These are phyloP conservation scores for Hyphopichia pseudoburtonii DNA, from an alignment of 1,139 yeast genomes.

Conservation along the genomic window DNA sequence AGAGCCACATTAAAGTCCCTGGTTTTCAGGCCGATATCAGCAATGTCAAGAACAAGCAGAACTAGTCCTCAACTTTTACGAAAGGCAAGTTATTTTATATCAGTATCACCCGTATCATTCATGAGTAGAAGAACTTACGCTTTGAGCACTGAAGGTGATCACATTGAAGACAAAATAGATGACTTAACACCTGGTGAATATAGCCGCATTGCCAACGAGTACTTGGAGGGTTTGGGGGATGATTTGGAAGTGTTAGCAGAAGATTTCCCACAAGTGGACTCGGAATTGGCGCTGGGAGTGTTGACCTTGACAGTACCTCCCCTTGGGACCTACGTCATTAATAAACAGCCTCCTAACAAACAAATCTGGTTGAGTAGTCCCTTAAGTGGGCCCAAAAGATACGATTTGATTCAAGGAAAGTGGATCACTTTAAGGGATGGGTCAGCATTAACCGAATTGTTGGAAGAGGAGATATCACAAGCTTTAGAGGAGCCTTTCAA, in stretches of 20 bases:
- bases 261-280: conserved; percentile 59
- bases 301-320: conserved; percentile 66
- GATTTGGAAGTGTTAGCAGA: conserved; percentile 66
- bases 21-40: too few species aligned
- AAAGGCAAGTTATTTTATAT: too few species aligned
- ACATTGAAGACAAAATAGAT: conserved; percentile 51
- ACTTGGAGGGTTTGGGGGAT: conserved; percentile 64
- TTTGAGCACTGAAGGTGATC: conserved; percentile 50
- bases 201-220: conserved; percentile 56
- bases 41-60: too few species aligned
- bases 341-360: conserved; percentile 91
- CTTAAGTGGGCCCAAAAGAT: conserved; percentile 81
- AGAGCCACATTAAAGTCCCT: too few species aligned
- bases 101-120: too few species aligned
- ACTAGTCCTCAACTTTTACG: too few species aligned
- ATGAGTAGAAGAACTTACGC: conserved; percentile 21
- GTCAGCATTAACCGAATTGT: conserved; percentile 43
- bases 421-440: conserved; percentile 68
- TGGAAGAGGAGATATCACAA: conserved; percentile 46
- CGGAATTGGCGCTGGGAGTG: conserved; percentile 85
- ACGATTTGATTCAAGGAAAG: conserved; percentile 54
- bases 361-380: conserved; percentile 95
- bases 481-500: conserved; percentile 33
- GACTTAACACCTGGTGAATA: conserved; percentile 50
- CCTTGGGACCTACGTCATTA: conserved; percentile 80